Evolutionary conservation across 2,329 filamentous ascomycete genomes (phyloP).

Genomic region (Fusarium sp.): DNA sequence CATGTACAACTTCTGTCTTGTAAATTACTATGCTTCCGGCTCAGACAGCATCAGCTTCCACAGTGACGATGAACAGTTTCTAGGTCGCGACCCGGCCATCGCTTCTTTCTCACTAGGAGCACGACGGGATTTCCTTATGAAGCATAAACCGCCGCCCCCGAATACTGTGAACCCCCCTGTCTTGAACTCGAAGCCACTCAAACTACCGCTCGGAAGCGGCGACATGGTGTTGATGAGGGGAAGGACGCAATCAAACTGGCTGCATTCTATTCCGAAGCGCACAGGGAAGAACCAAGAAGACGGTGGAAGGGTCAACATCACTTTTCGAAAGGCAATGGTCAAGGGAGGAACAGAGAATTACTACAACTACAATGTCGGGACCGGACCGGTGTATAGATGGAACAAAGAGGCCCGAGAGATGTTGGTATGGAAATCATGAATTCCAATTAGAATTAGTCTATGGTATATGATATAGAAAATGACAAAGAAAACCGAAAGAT

Average conservation of each 20-base stretch:
- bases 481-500: conserved; percentile 10
- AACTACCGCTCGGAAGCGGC: conserved; percentile 71
- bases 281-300: conserved; percentile 73
- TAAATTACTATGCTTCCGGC: conserved; percentile 86
- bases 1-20: conserved; percentile 81
- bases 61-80: conserved; percentile 83
- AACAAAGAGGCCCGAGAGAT: conserved; percentile 66
- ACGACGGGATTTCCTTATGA: conserved; percentile 81
- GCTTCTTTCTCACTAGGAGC: conserved; percentile 81
- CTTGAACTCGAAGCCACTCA: conserved; percentile 57
- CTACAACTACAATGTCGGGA: conserved; percentile 85
- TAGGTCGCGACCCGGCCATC: conserved; percentile 77
- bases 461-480: conserved; percentile 1
- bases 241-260: conserved; percentile 79
- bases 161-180: conserved; percentile 49
- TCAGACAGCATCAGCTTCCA: conserved; percentile 84
- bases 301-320: conserved; percentile 80
- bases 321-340: conserved; percentile 78
- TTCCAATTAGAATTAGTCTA: conserved; percentile 36
- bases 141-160: conserved; percentile 74
- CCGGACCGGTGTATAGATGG: conserved; percentile 77
- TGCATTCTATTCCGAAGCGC: conserved; percentile 83
- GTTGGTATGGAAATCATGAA: conserved; percentile 55
- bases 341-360: conserved; percentile 84
- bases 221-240: conserved; percentile 87